Evolutionary conservation across 768 basidiomycete species (phyloP), one percentile per base, ranked within the genome.

Genomic region (Pisolithus orientalis): DNA sequence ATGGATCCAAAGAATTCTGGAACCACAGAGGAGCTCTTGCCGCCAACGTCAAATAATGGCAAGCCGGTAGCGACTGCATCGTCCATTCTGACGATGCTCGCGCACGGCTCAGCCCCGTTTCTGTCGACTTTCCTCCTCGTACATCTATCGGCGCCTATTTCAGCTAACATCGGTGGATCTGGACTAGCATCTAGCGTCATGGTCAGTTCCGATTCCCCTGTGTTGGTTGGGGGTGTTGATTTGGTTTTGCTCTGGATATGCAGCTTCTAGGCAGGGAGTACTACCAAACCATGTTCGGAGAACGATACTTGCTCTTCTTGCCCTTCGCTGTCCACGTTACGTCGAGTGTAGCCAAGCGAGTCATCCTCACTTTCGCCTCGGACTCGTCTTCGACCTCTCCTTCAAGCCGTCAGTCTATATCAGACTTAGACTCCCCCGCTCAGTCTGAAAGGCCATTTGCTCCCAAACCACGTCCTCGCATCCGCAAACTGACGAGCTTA

Each of bases 231-330:
- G 16, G 7, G n/a, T 53, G 10, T 48, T 40, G 8, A 21, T 27
- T 16, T 8, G 17, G 16, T 10, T 6, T 5, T 5, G 32, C 10
- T 9, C 4, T 6, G 39, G 39, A 8, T 21, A 21, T 42, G 40
- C 58, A 93, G 89, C 72, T 94, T 42, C 72, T 94, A 13, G 88
- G 90, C 8, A 72, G 90, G 49, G 90, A 92, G 68, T 90, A 90
- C 68, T 94, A 94, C 65, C 89, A 93, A 63, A 87, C 85, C 0
- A 52, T 70, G 0, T 75, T 84, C 48, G 79, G 80, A 17, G 90
- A 94, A 65, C 79, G 75, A 39, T 79, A 80, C 42, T 79, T 92
- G 9, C 72, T 94, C 8, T 71, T 87, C 32, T 70, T 71, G 1
- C 90, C 90, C 0, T 67, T 94, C n/a, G 70, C 70, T 34, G 11